Percentiles rank a stretch among this genome's conserved stretches.
Conservation (phyloP, 83 land plant species). For the Thuja plicata region DNA sequence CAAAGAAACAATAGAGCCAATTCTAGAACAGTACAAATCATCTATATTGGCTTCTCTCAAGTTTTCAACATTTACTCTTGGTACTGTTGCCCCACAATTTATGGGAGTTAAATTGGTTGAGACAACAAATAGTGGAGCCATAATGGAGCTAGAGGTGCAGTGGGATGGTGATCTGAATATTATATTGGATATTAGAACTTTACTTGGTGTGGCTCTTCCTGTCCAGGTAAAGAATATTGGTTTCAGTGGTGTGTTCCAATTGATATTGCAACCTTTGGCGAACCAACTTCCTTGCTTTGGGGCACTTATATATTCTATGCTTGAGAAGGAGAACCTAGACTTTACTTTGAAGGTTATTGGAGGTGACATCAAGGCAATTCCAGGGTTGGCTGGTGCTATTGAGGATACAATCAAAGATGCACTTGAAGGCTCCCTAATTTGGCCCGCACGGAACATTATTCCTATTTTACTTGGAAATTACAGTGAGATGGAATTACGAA, state of each 20-base stretch:
- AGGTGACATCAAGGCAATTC: slow-evolving; percentile 22
- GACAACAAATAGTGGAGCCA: slow-evolving; percentile 44
- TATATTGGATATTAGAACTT: slow-evolving; percentile 61
- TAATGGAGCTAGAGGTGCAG: slow-evolving; percentile 79
- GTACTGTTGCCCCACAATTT: slow-evolving; percentile 92
- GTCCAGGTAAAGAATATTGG: slow-evolving; percentile 84
- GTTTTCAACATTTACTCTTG: slow-evolving; percentile 85
- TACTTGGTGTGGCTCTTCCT: slow-evolving; percentile 67
- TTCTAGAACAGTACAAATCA: slow-evolving; percentile 81
- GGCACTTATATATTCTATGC: slow-evolving; percentile 78
- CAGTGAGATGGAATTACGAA: slow-evolving; percentile 74
- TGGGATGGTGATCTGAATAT: slow-evolving; percentile 94
- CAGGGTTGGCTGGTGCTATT: slow-evolving; percentile 28
- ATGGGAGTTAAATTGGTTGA: slow-evolving; percentile 73
- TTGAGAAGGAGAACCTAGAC: slow-evolving; percentile 38
- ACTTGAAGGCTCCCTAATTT: slow-evolving; percentile 81
- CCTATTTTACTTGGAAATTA: slow-evolving; percentile 90
- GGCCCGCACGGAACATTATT: slow-evolving; percentile 85
- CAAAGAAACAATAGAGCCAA: slow-evolving; percentile 63
- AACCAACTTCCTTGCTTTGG: slow-evolving; percentile 92
- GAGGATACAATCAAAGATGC: slow-evolving; percentile 82
- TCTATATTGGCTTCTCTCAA: slow-evolving; percentile 48
- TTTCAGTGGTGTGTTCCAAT: slow-evolving; percentile 75
- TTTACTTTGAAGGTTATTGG: slow-evolving; percentile 26
- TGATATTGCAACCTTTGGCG: slow-evolving; percentile 87